Evolutionary conservation across 2,329 filamentous ascomycete genomes (phyloP), one percentile per base, ranked within the genome.

Genomic region (Macrophomina tecta): DNA sequence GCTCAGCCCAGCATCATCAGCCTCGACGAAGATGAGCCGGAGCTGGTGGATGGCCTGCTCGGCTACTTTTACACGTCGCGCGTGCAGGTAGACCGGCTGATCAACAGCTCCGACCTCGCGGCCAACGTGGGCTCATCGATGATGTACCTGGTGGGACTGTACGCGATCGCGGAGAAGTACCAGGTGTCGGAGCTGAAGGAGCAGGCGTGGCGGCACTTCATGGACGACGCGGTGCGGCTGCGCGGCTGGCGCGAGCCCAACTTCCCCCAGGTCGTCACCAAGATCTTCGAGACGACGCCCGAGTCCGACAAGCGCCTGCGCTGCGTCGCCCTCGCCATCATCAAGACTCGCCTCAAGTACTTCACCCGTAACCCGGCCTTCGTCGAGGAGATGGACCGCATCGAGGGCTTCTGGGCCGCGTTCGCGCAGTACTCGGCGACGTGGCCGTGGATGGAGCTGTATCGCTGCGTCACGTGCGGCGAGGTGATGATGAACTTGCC

Each of bases 31-130:
- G 49, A 55, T 16, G 52, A 68, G 42, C 63, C 63, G 16, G 28
- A 46, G 36, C 30, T 56, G n/a, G 62, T 68, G 11, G 23, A 55
- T n/a, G 52, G 48, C 5, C 55, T 68, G 42, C 62, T 68, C 12
- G 12, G 38, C 38, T 66, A 28, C 52, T 49, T 60, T 18, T 68
- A 68, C 45, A 62, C 63, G 18, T 53, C 51, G 6, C 51, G 51
- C 5, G 51, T 53, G 32, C 51, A 53, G 32, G 34, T n/a, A 2
- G 16, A 36, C 4, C 32, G 30, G 16, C 30, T 53, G 51, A 32
- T 53, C 32, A 34, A 53, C 51, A 34, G 51, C 28, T 30, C 12
- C 14, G 14, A n/a, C 30, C 32, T 53, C 14, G 32, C 30, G 30
- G 32, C 30, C 51, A 34, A 53, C 51, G 30, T 34, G 30, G 51